Evolutionary conservation across 2,329 filamentous ascomycete species (phyloP), one percentile per base, ranked within the genome.

Genomic region (Neofusicoccum kwambonambiense): DNA sequence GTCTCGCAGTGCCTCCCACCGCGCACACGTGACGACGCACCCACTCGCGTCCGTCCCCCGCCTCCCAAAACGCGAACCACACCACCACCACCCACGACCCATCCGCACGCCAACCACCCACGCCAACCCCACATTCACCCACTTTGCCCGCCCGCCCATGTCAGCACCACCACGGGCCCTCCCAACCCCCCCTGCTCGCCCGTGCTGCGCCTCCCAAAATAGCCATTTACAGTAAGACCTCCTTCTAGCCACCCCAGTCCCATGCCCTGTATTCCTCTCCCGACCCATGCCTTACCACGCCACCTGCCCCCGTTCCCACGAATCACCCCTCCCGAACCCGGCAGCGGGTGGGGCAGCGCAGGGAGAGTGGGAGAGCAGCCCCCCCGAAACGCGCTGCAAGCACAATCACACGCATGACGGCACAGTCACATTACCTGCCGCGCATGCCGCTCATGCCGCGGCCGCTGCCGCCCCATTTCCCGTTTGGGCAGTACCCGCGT

Each of bases 381-480:
- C 39, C 15, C 15, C 39, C 27, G 27, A 31, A 31, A 31, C 39
- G 15, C 27, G 7, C 17, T 49, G 47, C 47, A 51, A 34, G 47
- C 11, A n/a, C 15, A 13, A 51, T 34, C 47, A 56, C 54, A 12
- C 56, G 42, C 54, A 58, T 58, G 8, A 34, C 54, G 27, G 41
- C 54, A 44, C 54, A 22, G 56, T 58, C 56, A 58, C 41, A 47
- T 58, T 58, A 58, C 56, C 41, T 35, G 27, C 56, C 41, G 56
- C 56, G 22, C 27, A 57, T 39, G 52, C 56, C 41, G 15, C 31
- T 31, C 54, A 42, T 42, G 39, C 54, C 54, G 22, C 54, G 15
- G 9, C 47, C 27, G 19, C 22, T 13, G 5, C 47, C 27, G 5
- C 22, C 27, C 34, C 34, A 37, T 15, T 50, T n/a, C 50, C 31